Percentiles rank a stretch among this genome's conserved stretches.
Evolutionary conservation across 768 basidiomycete genomes (phyloP).

Genomic region (Clavaria fumosa): DNA sequence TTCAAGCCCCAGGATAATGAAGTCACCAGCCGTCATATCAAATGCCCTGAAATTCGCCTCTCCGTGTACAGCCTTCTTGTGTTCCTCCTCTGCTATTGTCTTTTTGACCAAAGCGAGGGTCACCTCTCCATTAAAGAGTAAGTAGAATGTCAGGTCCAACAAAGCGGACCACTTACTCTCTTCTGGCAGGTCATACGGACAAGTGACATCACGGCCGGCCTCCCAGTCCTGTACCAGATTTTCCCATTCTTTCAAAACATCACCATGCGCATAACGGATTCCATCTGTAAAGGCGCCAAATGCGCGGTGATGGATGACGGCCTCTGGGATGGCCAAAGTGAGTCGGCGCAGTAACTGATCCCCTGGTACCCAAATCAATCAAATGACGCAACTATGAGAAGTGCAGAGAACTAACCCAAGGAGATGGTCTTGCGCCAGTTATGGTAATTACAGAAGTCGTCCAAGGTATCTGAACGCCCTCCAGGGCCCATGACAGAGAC

Average conservation of each 20-base stretch:
- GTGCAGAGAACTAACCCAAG: slow-evolving; percentile 8
- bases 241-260: slow-evolving; percentile 10
- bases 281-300: slow-evolving; percentile 10
- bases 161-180: slow-evolving; percentile 5
- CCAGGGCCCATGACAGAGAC: slow-evolving; percentile 13
- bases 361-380: slow-evolving; percentile 4
- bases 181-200: slow-evolving; percentile 11
- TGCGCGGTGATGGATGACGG: slow-evolving; percentile 8
- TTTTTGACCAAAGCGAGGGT: slow-evolving; percentile 8
- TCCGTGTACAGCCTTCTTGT: slow-evolving; percentile 2
- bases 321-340: slow-evolving; percentile 9
- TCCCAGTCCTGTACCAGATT: slow-evolving; percentile 8
- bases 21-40: slow-evolving; percentile 6
- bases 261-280: slow-evolving; percentile 6
- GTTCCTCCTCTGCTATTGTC: slow-evolving; percentile 10
- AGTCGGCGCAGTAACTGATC: slow-evolving; percentile 8
- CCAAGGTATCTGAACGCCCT: slow-evolving; percentile 12
- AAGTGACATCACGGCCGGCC: slow-evolving; percentile 5
- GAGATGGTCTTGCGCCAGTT: slow-evolving; percentile 14
- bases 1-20: too few relatives aligned
- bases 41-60: not conserved
- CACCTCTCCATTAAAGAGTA: not conserved
- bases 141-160: not conserved
- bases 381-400: not conserved
- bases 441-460: slow-evolving; percentile 13